Percentiles rank a stretch among this genome's conserved stretches.
These are phyloP conservation scores for Chenopodium quinoa DNA, from an alignment of 148 eudicot genomes.

Conservation along the genomic window DNA sequence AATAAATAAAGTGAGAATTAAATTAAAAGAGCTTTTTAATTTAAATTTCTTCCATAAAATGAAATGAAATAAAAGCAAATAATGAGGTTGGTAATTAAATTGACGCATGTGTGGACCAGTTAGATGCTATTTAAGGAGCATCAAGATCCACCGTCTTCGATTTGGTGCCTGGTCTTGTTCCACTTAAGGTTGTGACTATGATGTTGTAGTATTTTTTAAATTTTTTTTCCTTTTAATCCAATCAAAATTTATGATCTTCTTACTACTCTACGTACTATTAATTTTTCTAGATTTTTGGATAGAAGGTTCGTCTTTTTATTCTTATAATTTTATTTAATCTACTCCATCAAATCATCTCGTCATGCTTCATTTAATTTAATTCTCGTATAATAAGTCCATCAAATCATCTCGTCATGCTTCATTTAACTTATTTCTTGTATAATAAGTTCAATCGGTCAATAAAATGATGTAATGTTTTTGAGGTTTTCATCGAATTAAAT, in stretches of 20 bases:
- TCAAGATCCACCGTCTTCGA: slow-evolving; percentile 22
- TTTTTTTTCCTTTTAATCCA: slow-evolving; percentile 10
- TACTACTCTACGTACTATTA: background rate
- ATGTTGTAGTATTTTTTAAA: background rate
- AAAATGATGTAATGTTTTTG: too few species aligned
- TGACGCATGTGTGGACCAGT: slow-evolving; percentile 21
- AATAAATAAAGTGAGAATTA: background rate
- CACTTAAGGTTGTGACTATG: slow-evolving; percentile 15
- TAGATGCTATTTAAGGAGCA: slow-evolving; percentile 28
- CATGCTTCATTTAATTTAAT: too few species aligned
- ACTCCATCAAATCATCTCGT: too few species aligned
- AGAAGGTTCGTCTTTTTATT: background rate
- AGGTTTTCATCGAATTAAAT: too few species aligned
- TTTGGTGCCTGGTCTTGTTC: slow-evolving; percentile 18
- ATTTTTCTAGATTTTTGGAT: background rate
- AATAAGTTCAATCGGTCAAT: too few species aligned
- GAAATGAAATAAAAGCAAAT: background rate
- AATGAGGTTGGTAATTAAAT: slow-evolving; percentile 13
- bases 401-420: too few species aligned
- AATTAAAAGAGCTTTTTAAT: background rate
- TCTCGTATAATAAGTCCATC: too few species aligned
- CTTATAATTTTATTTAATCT: too few species aligned
- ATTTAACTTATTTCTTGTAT: too few species aligned
- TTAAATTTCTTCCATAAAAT: background rate
- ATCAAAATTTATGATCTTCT: background rate